Conservation (phyloP, 2,329 filamentous ascomycete species). For the Ophiostoma triangulosporum region DNA sequence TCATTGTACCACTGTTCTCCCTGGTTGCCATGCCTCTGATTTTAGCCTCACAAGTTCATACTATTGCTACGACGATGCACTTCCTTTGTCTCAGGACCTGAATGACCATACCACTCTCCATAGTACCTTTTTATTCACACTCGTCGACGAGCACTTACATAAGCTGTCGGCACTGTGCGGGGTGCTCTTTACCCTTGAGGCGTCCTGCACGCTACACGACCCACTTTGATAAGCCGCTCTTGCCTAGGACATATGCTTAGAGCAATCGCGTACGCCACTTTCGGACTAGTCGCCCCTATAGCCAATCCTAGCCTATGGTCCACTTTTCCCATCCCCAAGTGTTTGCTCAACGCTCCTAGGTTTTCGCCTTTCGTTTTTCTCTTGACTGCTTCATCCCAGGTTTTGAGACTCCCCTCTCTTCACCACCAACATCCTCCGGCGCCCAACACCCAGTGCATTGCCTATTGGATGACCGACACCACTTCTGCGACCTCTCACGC, state of each 20-base stretch:
- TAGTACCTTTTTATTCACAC: background rate
- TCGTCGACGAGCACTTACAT: background rate
- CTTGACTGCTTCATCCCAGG: constrained; percentile 5
- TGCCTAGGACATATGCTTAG: background rate
- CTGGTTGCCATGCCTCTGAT: too few species aligned
- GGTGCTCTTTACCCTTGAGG: background rate
- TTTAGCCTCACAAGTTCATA: too few species aligned
- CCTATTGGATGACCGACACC: background rate
- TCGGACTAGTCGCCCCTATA: constrained; percentile 4
- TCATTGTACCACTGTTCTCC: too few species aligned
- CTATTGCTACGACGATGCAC: too few species aligned
- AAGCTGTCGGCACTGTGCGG: background rate
- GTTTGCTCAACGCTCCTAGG: constrained; percentile 1
- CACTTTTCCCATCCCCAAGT: constrained; percentile 2
- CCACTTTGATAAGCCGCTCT: constrained; percentile 7
- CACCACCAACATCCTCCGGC: background rate
- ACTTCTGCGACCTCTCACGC: background rate
- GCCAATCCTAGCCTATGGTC: constrained; percentile 1
- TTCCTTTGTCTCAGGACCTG: too few species aligned
- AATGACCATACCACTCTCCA: too few species aligned
- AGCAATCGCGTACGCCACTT: constrained; percentile 2
- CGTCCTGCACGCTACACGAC: background rate
- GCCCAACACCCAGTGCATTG: constrained; percentile 3
- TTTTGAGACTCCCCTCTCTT: constrained; percentile 2
- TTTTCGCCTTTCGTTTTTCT: constrained; percentile 9